Conservation (phyloP, 106 monocot species). For the Amphibolis antarctica region DNA sequence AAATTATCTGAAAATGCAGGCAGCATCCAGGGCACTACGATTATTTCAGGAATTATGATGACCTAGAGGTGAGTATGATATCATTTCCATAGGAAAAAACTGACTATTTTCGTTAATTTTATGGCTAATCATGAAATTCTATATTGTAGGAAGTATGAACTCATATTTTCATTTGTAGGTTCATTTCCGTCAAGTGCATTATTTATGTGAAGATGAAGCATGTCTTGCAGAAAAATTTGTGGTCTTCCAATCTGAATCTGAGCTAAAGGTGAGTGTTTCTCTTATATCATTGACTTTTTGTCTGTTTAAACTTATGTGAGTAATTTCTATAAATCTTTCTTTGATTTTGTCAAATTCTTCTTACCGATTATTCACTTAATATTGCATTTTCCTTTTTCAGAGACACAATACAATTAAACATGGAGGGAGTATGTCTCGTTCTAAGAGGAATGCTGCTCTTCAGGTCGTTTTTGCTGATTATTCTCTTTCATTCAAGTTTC, state of each 20-base stretch:
- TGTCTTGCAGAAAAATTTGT: conserved; percentile 88
- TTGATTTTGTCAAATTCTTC: not conserved
- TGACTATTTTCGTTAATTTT: not conserved
- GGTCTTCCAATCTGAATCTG: conserved; percentile 78
- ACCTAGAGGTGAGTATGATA: conserved; percentile 55
- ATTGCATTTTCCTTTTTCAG: conserved; percentile 22
- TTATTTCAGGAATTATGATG: conserved; percentile 83
- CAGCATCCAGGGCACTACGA: conserved; percentile 89
- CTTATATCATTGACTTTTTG: too few species aligned
- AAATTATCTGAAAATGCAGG: conserved; percentile 29
- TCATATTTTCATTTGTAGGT: conserved; percentile 23
- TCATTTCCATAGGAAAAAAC: not conserved
- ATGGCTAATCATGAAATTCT: too few species aligned
- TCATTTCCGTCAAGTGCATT: conserved; percentile 91
- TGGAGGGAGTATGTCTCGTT: conserved; percentile 86
- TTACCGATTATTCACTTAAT: not conserved
- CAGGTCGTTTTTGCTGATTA: conserved; percentile 29
- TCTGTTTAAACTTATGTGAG: too few species aligned
- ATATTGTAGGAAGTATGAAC: not conserved
- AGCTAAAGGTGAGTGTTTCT: conserved; percentile 60
- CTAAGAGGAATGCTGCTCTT: conserved; percentile 92
- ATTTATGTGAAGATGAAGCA: conserved; percentile 73
- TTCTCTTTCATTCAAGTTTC: not conserved
- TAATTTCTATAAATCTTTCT: too few species aligned
- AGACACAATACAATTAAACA: conserved; percentile 88